Percentiles rank a stretch among this genome's conserved stretches.
Evolutionary conservation across 2,329 filamentous ascomycete genomes (phyloP).

Genomic region (Penicillium corylophilum): DNA sequence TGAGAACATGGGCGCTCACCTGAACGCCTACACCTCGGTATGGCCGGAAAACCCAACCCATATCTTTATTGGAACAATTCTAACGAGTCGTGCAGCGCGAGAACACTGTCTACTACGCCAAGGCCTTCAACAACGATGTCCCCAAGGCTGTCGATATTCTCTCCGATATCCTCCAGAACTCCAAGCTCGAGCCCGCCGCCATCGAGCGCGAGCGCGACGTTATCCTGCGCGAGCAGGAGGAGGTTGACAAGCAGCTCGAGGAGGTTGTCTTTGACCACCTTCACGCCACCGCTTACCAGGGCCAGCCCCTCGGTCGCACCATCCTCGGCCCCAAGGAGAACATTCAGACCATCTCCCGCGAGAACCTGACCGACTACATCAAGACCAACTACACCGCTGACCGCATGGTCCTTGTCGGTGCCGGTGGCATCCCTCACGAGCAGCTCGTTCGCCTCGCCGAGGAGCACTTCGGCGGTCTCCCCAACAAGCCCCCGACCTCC

Average conservation of each 20-base stretch:
- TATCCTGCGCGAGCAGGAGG: conserved; percentile 96
- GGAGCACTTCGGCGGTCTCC: conserved; percentile 85
- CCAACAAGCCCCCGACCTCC: conserved; percentile 71
- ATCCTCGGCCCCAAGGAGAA: conserved; percentile 98
- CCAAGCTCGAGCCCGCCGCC: conserved; percentile 87
- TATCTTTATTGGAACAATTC: conserved; percentile 16
- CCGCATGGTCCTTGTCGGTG: conserved; percentile 97
- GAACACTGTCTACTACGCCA: conserved; percentile 99
- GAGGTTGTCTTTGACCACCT: conserved; percentile 99
- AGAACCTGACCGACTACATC: conserved; percentile 93
- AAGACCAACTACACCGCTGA: conserved; percentile 99
- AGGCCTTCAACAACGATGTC: conserved; percentile 97
- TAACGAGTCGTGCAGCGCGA: conserved; percentile 67
- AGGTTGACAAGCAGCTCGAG: conserved; percentile 99
- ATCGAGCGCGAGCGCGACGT: conserved; percentile 98
- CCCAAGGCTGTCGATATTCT: conserved; percentile 97
- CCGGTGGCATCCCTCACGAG: conserved; percentile 90
- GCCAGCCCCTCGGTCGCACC: conserved; percentile 92
- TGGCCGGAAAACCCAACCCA: conserved; percentile 36
- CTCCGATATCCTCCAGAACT: conserved; percentile 98
- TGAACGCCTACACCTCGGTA: conserved; percentile 99
- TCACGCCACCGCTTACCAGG: conserved; percentile 96
- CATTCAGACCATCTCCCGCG: conserved; percentile 91
- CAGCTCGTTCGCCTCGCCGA: conserved; percentile 94
- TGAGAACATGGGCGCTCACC: conserved; percentile 99